Base-by-base conservation (phyloP, 2,329 filamentous ascomycete genomes). In the Bipolaris oryzae region DNA sequence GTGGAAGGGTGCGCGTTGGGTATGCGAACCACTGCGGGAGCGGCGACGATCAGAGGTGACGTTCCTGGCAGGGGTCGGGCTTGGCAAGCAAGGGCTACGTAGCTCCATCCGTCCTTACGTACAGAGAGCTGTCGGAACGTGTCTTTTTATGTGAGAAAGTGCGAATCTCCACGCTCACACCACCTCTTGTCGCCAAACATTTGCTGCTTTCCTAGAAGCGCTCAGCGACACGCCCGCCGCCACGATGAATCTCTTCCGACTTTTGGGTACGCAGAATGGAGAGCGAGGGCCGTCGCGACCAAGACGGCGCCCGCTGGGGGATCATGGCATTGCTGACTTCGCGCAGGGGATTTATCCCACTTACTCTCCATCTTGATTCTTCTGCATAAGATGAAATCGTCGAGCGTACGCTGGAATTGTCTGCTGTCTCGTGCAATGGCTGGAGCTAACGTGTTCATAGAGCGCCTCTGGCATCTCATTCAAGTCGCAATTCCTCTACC, bases 381-480 rank as follows among this genome's bases (percentile, higher is more conserved):
- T 60, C 84, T 99, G 62, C 92, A 96, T 76, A 99, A 99, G 84
- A 99, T 99, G 92, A 88, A 89, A 70, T 79, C 77, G 55, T 88
- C 95, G 43, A 96, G 91, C 75, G 94, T 97, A 83, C 60, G 87
- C 78, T 15, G n/a, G 5, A 37, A 7, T 11, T 18, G 11, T 18
- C 35, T 45, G 13, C 44, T 45, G 10, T 33, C 38, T 16, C 13
- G 23, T 38, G 51, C 59, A 52, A 60, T 55, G 35, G 38, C 33
- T 25, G 62, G 70, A 61, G 71, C 59, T 41, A 34, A 35, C 35
- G 33, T 9, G n/a, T 11, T 15, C 53, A 3, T 56, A 97, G 94
- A 97, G 93, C 83, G 96, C 93, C 77, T 89, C 94, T 39, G 95
- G 95, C 69, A 94, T 99, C 78, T 99, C 95, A 15, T 98, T 99